A percentile compares a stretch with the other conserved stretches of the same genome.
These are phyloP conservation scores for Castanopsis chinensis DNA, from an alignment of 306 rosid species.

Conservation along the genomic window DNA sequence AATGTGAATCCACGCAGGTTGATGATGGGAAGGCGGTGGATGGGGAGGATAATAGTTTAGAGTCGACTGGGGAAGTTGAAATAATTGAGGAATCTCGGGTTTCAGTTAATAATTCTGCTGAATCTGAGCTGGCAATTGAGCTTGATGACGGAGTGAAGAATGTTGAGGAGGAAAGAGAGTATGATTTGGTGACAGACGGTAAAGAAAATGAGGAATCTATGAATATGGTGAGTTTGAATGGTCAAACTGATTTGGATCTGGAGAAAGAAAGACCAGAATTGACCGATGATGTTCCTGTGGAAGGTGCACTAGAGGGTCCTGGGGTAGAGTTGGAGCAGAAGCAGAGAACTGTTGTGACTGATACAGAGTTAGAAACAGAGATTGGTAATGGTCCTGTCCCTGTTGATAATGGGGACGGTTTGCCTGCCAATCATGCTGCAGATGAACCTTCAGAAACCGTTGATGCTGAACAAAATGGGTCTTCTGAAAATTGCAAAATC, in stretches of 20 bases:
- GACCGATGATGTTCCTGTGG: constrained; percentile 15
- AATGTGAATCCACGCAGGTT: constrained; percentile 6
- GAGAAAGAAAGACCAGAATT: constrained; percentile 8
- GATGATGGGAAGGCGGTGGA: background rate
- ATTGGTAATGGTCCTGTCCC: background rate
- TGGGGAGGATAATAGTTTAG: too few relatives aligned
- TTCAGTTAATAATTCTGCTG: background rate
- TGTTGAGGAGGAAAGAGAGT: constrained; percentile 12
- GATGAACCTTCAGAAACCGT: background rate
- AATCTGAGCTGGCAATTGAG: background rate
- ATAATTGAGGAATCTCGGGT: too few relatives aligned
- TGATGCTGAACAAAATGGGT: constrained; percentile 7
- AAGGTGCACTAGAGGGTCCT: constrained; percentile 18
- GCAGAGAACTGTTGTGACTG: background rate
- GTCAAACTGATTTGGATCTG: constrained; percentile 20
- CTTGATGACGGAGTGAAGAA: constrained; percentile 11
- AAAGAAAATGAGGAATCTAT: constrained; percentile 3
- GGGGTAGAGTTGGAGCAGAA: constrained; percentile 23
- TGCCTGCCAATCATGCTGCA: background rate
- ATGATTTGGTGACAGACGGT: constrained; percentile 1
- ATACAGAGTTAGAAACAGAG: background rate
- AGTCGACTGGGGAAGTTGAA: too few relatives aligned
- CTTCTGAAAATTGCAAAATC: background rate
- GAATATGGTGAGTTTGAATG: background rate
- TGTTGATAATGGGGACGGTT: constrained; percentile 2